Evolutionary conservation across 257 asterid species (phyloP), one percentile per base, ranked within the genome.

Genomic region (Hygrophila difformis): DNA sequence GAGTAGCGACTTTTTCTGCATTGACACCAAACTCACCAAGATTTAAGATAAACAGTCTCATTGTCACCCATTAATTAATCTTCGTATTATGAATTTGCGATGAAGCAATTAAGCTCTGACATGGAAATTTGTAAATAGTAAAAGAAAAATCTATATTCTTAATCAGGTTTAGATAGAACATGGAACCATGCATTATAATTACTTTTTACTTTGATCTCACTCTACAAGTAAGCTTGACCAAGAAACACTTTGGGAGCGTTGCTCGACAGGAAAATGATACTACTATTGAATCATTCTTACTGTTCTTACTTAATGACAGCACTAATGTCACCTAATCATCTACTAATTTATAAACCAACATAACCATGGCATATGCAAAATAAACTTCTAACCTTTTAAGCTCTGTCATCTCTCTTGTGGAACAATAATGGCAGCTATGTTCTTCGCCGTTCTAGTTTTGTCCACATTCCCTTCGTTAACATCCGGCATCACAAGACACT

Each of bases 171-270:
- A 26, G 8, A 3, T 26, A n/a, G 8, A 24, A 24, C 31, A 19
- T 13, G 1, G 43, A 24, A 43, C 33, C 49, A 33, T 33, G 37
- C 12, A 5, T 2, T 2, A 33, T 5, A 5, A 0, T 33, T 17
- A 50, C 12, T 36, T 59, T 46, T 79, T 75, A 47, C 92, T 80
- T 80, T 34, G 59, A 28, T 47, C 68, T 33, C 73, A 77, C 93
- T 77, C 87, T 70, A 80, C 71, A 81, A 68, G 53, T 75, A 55
- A 67, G 63, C 69, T 56, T 49, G 74, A 70, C 82, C 81, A 72
- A 64, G 62, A 58, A 8, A 42, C 43, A 57, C 40, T 2, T 47
- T 47, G 54, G 41, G 20, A 38, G 69, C 62, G 51, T 55, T 53
- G 37, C 63, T 47, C 57, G 33, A 59, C 38, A 19, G 26, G 40